Base-by-base conservation (phyloP, 2,329 filamentous ascomycete genomes). In the Chaetomium globosum region DNA sequence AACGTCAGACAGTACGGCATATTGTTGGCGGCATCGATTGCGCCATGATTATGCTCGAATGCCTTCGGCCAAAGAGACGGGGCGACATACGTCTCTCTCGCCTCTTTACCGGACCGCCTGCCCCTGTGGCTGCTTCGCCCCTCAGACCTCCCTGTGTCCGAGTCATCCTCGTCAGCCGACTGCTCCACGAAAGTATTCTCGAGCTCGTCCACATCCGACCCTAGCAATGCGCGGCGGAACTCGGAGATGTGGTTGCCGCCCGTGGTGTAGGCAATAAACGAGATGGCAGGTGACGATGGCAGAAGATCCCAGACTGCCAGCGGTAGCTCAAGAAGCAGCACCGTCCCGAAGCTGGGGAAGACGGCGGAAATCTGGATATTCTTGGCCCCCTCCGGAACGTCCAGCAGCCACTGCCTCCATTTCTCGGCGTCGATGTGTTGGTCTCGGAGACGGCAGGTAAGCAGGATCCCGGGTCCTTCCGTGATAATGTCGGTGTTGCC, bases 181-280 rank as follows among this genome's bases (percentile, higher is more conserved):
- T 59, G 55, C 23, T 57, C 21, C 3, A 52, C 55, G 5, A 26
- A 55, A 7, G 21, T 46, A 6, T 52, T 46, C 4, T 21, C 7
- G 5, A 23, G 26, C 4, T 46, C 61, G 4, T 49, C 61, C 3
- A 49, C 13, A 10, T 59, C 62, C 9, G 46, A 23, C 16, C 56
- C 51, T 28, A 64, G 4, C 56, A 64, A 12, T 3, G 39, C 39
- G 6, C 51, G 49, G 2, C 56, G 56, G 30, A 64, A 64, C 1
- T 59, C 63, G 4, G 58, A 65, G 19, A 61, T 60, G 46, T 61
- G 51, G 13, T 64, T 57, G 6, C 51, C 28, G 8, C 64, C 67
- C 4, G 57, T 56, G 19, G 61, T 61, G 49, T 68, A 79, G 3
- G 85, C 85, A 3, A 75, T 71, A 23, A 75, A 57, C 26, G 74